Conservation (phyloP, 2,329 filamentous ascomycete species). For the Claviceps purpurea region DNA sequence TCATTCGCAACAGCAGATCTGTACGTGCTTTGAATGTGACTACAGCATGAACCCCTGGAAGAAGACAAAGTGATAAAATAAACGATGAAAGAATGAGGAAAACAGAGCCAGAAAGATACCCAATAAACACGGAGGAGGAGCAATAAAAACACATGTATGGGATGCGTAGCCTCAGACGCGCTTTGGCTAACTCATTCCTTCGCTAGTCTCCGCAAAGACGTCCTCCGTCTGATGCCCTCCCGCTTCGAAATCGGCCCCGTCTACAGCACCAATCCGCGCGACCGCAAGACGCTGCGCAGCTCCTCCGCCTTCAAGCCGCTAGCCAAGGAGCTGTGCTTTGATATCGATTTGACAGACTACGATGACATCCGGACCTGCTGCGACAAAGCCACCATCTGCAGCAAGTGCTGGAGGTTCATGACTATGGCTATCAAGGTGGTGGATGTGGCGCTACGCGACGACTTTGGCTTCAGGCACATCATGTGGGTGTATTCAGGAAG, state of each 20-base stretch:
- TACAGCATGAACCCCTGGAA: too few species aligned
- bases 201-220: conserved; percentile 70
- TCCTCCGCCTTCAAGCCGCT: conserved; percentile 72
- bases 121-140: too few species aligned
- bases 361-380: conserved; percentile 95
- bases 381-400: conserved; percentile 82
- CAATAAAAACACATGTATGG: too few species aligned
- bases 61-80: not conserved
- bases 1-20: conserved; percentile 43
- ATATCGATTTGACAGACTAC: conserved; percentile 99
- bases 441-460: conserved; percentile 73
- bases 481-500: conserved; percentile 98
- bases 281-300: conserved; percentile 77
- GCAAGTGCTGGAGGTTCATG: conserved; percentile 92
- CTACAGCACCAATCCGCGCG: conserved; percentile 85
- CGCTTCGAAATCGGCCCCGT: conserved; percentile 99
- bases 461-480: conserved; percentile 94
- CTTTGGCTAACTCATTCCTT: not conserved
- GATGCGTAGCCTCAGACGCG: too few species aligned
- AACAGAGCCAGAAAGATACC: not conserved
- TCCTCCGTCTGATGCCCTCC: conserved; percentile 73
- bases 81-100: not conserved
- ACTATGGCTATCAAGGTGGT: conserved; percentile 96
- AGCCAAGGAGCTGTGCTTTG: conserved; percentile 91
- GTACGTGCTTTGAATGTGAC: conserved; percentile 18